phyloP scores from a whole-genome alignment of 169 alveolate species.

The Plasmodium blacklocki region DNA sequence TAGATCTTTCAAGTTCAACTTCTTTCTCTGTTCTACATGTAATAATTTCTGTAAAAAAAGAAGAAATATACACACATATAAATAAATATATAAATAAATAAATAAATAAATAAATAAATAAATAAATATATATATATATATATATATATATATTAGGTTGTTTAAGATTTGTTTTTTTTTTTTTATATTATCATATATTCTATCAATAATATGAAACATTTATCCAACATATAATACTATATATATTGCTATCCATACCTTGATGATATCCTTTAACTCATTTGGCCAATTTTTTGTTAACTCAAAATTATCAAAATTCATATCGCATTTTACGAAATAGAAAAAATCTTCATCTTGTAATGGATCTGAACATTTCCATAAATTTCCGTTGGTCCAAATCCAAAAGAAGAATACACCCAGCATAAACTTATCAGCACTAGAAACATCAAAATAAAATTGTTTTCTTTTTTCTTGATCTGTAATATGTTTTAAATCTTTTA shows the following conservation, averaged over 20 bases:
- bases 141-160: not conserved
- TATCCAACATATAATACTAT: not conserved
- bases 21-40: constrained; percentile 52
- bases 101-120: not conserved
- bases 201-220: not conserved
- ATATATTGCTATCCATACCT: constrained; percentile 1
- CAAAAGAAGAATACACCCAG: constrained; percentile 82
- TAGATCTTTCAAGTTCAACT: constrained; percentile 60
- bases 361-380: constrained; percentile 87
- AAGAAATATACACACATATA: not conserved
- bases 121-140: not conserved
- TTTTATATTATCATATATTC: too few species aligned
- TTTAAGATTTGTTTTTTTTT: too few species aligned
- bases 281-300: constrained; percentile 63
- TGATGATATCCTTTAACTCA: constrained; percentile 43
- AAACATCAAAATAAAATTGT: constrained; percentile 83
- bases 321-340: constrained; percentile 67
- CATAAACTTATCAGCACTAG: constrained; percentile 83
- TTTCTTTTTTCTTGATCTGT: constrained; percentile 76
- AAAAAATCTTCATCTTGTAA: constrained; percentile 82
- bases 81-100: not conserved
- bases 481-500: constrained; percentile 19
- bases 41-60: constrained; percentile 25
- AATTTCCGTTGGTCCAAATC: constrained; percentile 88
- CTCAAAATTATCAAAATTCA: constrained; percentile 70